phyloP scores from a whole-genome alignment of 345 rosid species.

The Aquilaria yunnanensis region DNA sequence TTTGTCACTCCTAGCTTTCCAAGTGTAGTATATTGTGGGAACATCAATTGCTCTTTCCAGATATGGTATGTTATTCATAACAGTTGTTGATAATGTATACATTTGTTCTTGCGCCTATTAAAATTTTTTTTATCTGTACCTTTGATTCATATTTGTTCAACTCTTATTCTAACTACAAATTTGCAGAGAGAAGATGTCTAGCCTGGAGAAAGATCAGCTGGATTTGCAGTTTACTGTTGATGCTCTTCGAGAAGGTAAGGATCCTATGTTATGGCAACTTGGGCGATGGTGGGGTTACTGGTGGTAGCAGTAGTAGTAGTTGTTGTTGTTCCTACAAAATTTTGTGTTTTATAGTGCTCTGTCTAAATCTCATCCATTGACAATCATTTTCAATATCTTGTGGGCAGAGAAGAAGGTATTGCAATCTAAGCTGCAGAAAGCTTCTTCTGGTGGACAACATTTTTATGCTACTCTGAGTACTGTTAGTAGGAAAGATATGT shows the following conservation, averaged over 20 bases:
- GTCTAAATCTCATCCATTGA: too few relatives aligned
- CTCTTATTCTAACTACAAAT: background rate
- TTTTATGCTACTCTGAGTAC: conserved; percentile 29
- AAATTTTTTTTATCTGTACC: too few relatives aligned
- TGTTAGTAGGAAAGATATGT: conserved; percentile 42
- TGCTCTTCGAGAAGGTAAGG: conserved; percentile 89
- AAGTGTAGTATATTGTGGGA: too few relatives aligned
- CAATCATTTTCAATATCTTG: background rate
- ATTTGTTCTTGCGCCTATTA: too few relatives aligned
- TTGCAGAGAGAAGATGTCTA: conserved; percentile 77
- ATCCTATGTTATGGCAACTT: background rate
- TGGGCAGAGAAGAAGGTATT: conserved; percentile 83
- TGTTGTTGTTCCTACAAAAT: background rate
- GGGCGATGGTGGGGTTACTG: too few relatives aligned
- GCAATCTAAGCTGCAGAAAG: conserved; percentile 80
- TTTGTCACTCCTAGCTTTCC: too few relatives aligned
- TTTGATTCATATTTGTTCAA: too few relatives aligned
- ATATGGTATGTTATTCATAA: too few relatives aligned
- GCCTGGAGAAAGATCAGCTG: conserved; percentile 82
- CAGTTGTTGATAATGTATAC: too few relatives aligned
- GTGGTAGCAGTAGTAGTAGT: background rate
- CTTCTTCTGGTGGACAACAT: conserved; percentile 52
- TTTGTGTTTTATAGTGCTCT: background rate
- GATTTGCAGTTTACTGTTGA: conserved; percentile 80
- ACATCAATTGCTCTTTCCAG: too few relatives aligned